phyloP scores from a whole-genome alignment of 805 yeast genomes.

The Candida pseudofarinosa region DNA sequence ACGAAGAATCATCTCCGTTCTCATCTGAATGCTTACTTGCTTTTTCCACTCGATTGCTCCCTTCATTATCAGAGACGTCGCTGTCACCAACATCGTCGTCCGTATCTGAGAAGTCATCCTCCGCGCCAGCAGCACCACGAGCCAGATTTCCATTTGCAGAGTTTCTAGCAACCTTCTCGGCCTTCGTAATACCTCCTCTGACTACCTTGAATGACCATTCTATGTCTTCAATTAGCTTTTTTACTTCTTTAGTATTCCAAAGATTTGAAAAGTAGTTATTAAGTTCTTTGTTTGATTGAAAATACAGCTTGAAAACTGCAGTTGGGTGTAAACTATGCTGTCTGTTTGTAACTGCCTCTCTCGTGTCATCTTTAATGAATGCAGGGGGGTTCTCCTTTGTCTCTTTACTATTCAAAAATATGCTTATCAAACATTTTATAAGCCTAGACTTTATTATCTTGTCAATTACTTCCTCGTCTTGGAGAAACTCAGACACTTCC shows the following conservation, averaged over 20 bases:
- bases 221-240: slow-evolving; percentile 30
- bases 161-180: slow-evolving; percentile 29
- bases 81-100: slow-evolving; percentile 19
- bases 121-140: slow-evolving; percentile 22
- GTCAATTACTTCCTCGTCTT: slow-evolving; percentile 14
- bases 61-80: slow-evolving; percentile 11
- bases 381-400: slow-evolving; percentile 28
- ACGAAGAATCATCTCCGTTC: neutral
- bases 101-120: slow-evolving; percentile 13
- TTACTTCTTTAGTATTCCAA: slow-evolving; percentile 43
- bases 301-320: slow-evolving; percentile 38
- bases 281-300: slow-evolving; percentile 34
- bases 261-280: slow-evolving; percentile 47
- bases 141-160: slow-evolving; percentile 15
- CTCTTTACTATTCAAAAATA: slow-evolving; percentile 28
- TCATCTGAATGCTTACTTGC: slow-evolving; percentile 20
- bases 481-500: slow-evolving; percentile 18
- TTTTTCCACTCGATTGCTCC: slow-evolving; percentile 9
- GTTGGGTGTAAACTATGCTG: slow-evolving; percentile 39
- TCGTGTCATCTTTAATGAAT: slow-evolving; percentile 27
- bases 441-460: slow-evolving; percentile 29
- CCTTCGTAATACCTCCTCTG: slow-evolving; percentile 42
- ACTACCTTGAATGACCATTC: slow-evolving; percentile 44
- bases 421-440: slow-evolving; percentile 21
- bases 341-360: slow-evolving; percentile 24